phyloP scores from a whole-genome alignment of 2,329 filamentous ascomycete species.

The Sclerotiophoma versabilis region DNA sequence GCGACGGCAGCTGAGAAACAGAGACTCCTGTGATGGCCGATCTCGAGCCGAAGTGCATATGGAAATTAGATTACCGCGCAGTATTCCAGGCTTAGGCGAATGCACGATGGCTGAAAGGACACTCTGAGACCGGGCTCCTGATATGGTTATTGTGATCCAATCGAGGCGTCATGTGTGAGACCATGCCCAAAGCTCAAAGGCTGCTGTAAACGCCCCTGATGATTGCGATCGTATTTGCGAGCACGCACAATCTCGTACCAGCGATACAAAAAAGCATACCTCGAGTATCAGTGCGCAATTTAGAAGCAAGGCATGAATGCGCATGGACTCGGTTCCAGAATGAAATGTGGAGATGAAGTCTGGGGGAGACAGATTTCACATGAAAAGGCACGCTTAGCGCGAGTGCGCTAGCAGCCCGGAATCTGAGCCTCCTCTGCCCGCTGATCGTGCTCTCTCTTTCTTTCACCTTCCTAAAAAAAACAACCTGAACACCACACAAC shows the following conservation, averaged over 20 bases:
- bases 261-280: slow-evolving; percentile 1
- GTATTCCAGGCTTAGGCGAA: slow-evolving; percentile 6
- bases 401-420: slow-evolving; percentile 27
- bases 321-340: slow-evolving; percentile 5
- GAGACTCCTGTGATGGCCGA: not conserved
- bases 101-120: not conserved
- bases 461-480: slow-evolving; percentile 24
- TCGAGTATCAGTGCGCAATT: not conserved
- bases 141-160: slow-evolving; percentile 14
- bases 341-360: slow-evolving; percentile 19
- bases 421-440: slow-evolving; percentile 23
- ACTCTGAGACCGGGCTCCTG: slow-evolving; percentile 3
- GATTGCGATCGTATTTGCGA: not conserved
- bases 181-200: slow-evolving; percentile 13
- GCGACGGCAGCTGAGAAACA: not conserved
- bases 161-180: slow-evolving; percentile 19
- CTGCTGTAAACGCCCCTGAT: not conserved
- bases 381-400: slow-evolving; percentile 23
- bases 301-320: slow-evolving; percentile 12
- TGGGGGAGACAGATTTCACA: slow-evolving; percentile 33
- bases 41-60: not conserved
- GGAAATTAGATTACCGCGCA: not conserved
- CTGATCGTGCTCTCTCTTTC: slow-evolving; percentile 26
- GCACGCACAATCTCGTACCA: not conserved
- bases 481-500: slow-evolving; percentile 25